Percentiles rank a stretch among this genome's conserved stretches.
These are phyloP conservation scores for Fusarium kyushuense DNA, from an alignment of 2,329 filamentous ascomycete species.

Conservation along the genomic window DNA sequence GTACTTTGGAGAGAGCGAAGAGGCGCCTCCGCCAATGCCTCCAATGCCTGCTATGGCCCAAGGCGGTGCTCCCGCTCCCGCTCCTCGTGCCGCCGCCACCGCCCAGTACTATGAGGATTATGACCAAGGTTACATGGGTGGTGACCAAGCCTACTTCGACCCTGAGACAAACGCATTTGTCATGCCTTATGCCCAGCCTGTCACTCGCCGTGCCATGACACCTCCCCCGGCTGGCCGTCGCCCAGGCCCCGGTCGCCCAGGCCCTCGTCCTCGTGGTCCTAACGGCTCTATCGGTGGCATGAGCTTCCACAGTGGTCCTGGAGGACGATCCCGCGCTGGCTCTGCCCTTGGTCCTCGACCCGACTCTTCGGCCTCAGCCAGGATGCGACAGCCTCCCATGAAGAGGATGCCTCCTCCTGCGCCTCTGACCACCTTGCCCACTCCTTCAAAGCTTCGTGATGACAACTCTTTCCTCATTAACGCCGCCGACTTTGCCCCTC, in stretches of 20 bases:
- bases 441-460: slow-evolving; percentile 85
- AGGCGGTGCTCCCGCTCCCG: slow-evolving; percentile 21
- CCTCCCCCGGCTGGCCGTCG: slow-evolving; percentile 77
- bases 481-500: slow-evolving; percentile 89
- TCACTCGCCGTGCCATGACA: slow-evolving; percentile 93
- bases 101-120: slow-evolving; percentile 80
- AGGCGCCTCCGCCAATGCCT: slow-evolving; percentile 57
- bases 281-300: slow-evolving; percentile 65
- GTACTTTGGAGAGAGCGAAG: slow-evolving; percentile 90
- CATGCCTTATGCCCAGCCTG: slow-evolving; percentile 85
- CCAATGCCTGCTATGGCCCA: slow-evolving; percentile 50
- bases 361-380: slow-evolving; percentile 72
- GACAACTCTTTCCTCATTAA: slow-evolving; percentile 77
- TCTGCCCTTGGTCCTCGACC: slow-evolving; percentile 65
- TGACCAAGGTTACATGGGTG: slow-evolving; percentile 75
- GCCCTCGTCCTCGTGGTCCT: slow-evolving; percentile 54
- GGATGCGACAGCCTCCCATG: slow-evolving; percentile 56
- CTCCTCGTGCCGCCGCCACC: slow-evolving; percentile 29
- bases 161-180: slow-evolving; percentile 77
- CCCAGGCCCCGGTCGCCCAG: slow-evolving; percentile 52
- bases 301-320: slow-evolving; percentile 59
- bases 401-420: slow-evolving; percentile 75
- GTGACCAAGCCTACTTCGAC: slow-evolving; percentile 72
- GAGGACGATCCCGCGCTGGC: slow-evolving; percentile 69
- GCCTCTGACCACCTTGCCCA: slow-evolving; percentile 81